Evolutionary conservation across 2,329 filamentous ascomycete species (phyloP).

Genomic region (Pezicula carpinea): DNA sequence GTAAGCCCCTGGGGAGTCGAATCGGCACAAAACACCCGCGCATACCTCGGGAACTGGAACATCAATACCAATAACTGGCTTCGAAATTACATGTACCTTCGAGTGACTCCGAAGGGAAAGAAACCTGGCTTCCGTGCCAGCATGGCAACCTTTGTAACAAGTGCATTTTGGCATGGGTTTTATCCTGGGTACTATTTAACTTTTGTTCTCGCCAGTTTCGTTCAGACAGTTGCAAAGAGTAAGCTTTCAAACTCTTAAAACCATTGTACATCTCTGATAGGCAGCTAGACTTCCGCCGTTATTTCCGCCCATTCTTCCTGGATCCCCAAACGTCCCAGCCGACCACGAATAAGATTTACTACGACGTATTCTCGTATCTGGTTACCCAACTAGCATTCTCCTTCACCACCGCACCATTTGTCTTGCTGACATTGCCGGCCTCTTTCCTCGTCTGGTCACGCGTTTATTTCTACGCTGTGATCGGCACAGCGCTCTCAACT

Average conservation of each 20-base stretch:
- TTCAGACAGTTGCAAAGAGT: conserved; percentile 95
- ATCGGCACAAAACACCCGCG: conserved; percentile 86
- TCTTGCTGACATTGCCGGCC: conserved; percentile 68
- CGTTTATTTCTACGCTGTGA: conserved; percentile 82
- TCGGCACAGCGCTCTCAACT: conserved; percentile 61
- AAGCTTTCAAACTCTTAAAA: conserved; percentile 32
- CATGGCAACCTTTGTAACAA: conserved; percentile 88
- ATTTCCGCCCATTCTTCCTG: conserved; percentile 89
- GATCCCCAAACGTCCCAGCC: conserved; percentile 68
- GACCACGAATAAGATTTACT: conserved; percentile 72
- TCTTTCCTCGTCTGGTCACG: conserved; percentile 75
- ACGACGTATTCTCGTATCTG: conserved; percentile 73
- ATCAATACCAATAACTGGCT: conserved; percentile 99
- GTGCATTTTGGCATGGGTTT: conserved; percentile 97
- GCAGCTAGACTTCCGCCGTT: conserved; percentile 72
- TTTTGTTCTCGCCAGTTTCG: conserved; percentile 83
- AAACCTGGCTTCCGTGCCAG: conserved; percentile 96
- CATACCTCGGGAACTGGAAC: conserved; percentile 91
- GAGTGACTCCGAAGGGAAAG: conserved; percentile 90
- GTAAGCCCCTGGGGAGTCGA: conserved; percentile 84
- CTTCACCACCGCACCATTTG: conserved; percentile 80
- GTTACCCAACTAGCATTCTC: conserved; percentile 78
- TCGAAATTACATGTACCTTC: conserved; percentile 90
- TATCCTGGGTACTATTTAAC: conserved; percentile 93
- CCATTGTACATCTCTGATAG: conserved; percentile 10